These are phyloP conservation scores for Apiotrichum brassicae DNA, from an alignment of 1,284 basidiomycete species.

Conservation along the genomic window DNA sequence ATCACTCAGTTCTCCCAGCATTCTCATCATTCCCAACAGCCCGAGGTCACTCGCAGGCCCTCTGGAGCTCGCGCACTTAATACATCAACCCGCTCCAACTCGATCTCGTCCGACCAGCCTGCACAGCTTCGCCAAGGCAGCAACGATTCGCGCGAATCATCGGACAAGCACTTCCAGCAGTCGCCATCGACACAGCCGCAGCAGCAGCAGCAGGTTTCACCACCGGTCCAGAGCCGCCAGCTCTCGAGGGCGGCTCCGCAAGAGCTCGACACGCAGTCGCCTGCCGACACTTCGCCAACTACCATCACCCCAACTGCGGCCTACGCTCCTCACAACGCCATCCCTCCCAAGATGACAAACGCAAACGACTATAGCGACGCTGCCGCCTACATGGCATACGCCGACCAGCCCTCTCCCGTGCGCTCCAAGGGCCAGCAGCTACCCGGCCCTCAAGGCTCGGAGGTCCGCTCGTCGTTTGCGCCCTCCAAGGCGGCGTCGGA, in stretches of 20 bases:
- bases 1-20: background rate
- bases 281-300: background rate
- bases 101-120: background rate
- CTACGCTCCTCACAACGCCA: background rate
- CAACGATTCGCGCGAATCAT: no score
- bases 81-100: conserved; percentile 3
- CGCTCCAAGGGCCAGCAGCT: background rate
- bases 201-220: no score
- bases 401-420: conserved; percentile 26
- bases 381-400: conserved; percentile 35
- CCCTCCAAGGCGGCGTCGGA: conserved; percentile 72
- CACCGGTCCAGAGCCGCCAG: background rate
- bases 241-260: background rate
- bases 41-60: conserved; percentile 1
- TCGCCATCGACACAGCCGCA: no score
- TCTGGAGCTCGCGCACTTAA: conserved; percentile 8
- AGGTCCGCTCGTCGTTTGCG: conserved; percentile 71
- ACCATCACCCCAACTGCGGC: background rate
- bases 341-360: background rate
- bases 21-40: background rate
- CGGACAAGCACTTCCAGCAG: background rate
- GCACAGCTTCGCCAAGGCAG: no score
- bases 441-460: conserved; percentile 1
- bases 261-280: background rate
- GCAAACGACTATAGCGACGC: conserved; percentile 30